Evolutionary conservation across 768 basidiomycete genomes (phyloP).

Genomic region (Suillus decipiens): DNA sequence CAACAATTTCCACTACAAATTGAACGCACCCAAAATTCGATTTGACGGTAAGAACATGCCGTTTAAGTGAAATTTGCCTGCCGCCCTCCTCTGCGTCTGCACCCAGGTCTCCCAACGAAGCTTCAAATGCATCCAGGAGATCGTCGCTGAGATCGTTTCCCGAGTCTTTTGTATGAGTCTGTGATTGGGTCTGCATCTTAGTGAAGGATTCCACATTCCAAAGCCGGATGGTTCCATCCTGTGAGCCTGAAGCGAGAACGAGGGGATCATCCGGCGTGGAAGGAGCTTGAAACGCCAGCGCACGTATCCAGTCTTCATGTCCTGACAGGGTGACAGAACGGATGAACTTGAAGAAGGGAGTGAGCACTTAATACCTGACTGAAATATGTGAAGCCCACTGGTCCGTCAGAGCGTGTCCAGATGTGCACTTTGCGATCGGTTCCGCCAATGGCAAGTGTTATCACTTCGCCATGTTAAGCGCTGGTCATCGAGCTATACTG

Average conservation of each 20-base stretch:
- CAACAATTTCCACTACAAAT: neutral
- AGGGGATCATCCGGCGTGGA: conserved; percentile 42
- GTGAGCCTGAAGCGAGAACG: conserved; percentile 89
- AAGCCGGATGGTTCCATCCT: conserved; percentile 90
- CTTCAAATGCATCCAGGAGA: conserved; percentile 86
- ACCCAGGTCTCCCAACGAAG: conserved; percentile 63
- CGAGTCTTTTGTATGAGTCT: conserved; percentile 22
- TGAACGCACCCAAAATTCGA: conserved; percentile 41
- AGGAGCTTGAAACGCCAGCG: conserved; percentile 62
- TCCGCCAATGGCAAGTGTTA: conserved; percentile 78
- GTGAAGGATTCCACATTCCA: conserved; percentile 77
- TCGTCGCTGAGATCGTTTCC: conserved; percentile 57
- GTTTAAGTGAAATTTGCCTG: conserved; percentile 85
- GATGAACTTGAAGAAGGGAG: conserved; percentile 48
- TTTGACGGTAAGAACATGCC: conserved; percentile 74
- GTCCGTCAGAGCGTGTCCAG: conserved; percentile 65
- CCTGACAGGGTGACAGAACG: conserved; percentile 65
- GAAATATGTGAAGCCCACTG: conserved; percentile 38
- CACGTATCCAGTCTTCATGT: conserved; percentile 95
- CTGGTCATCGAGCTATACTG: neutral
- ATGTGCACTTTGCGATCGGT: conserved; percentile 82
- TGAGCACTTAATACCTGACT: conserved; percentile 1
- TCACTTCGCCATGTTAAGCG: conserved; percentile 37
- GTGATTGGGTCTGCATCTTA: conserved; percentile 23
- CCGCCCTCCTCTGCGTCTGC: conserved; percentile 78